Evolutionary conservation across 805 yeast species (phyloP), one percentile per base, ranked within the genome.

Genomic region (Candida hungchunana): DNA sequence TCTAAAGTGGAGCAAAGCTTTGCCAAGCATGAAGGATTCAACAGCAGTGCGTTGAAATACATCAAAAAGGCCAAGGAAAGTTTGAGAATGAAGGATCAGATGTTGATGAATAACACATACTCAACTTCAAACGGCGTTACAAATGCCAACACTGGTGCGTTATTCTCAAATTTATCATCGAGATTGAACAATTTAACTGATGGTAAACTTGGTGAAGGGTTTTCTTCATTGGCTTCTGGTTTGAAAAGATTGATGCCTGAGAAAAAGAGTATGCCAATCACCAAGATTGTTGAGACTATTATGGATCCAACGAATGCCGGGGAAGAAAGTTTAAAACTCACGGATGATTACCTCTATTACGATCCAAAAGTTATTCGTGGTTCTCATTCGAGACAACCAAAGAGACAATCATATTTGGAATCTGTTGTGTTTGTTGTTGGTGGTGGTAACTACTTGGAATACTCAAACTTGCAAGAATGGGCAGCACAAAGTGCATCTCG

Each of bases 371-470:
- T 73, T 31, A 79, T 86, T 3, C 74, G 97, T 46, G 97, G 97
- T 4, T 82, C 94, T 6, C 89, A 82, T 50, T 79, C 95, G 4
- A 79, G 82, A 50, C 90, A 89, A 24, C 97, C 97, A 25, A 82
- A 78, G 58, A 77, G 95, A 54, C 84, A 81, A 47, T 66, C 80
- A 9, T 87, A 85, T 58, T 78, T 77, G 40, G 93, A 87, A 47
- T 77, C 94, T 2, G 65, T 86, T 32, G 95, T 93, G 15, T 93
- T 93, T 59, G 86, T 89, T 34, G 89, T 93, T 37, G 99, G 98
- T 18, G 98, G 98, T 23, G 97, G 97, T 31, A 89, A 86, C 60
- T 93, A 88, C 57, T 64, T 85, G 44, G 99, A 93, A 63, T 93
- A 90, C 57, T 94, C 89, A 41, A 90, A 90, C 54, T 71, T 93